Base-by-base conservation (phyloP, 768 basidiomycete genomes). In the Mrakia hoshinonis region DNA sequence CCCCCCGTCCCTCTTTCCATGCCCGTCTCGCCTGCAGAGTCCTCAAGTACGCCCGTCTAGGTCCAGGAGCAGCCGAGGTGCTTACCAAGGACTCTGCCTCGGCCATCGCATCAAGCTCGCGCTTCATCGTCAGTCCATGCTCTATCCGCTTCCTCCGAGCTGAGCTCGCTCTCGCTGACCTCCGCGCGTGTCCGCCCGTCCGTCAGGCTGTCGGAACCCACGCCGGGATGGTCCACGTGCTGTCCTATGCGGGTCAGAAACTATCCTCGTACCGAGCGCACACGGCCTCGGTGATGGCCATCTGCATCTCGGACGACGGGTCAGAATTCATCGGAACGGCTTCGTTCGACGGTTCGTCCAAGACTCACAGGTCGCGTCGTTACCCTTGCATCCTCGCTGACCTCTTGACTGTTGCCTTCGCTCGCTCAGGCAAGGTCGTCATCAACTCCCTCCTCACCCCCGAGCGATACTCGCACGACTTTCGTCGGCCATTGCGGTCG, bases 241-340 rank as follows among this genome's bases (percentile, higher is more conserved):
- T 96, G 18, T 88, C 88, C 77, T 83, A 90, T 49, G 80, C 85
- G 34, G 95, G 94, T 4, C 85, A 86, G 68, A 86, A 89, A 54
- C 84, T 93, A 80, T 94, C 92, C 79, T 90, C 91, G 1, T 96
- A 87, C 80, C 88, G 92, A 76, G 91, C 90, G 1, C 96, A 99
- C 77, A 82, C 86, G 43, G 94, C 94, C 0, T 91, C 91, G 13
- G 83, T 98, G 68, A 85, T 87, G 70, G 92, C 92, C 77, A 87
- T 98, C 47, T 85, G 84, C 62, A 83, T 98, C 76, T 66, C 63
- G 4, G 94, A 97, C 77, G 81, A 83, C 67, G 89, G 89, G 0
- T 87, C 86, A 39, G 92, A 96, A 70, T 97, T 92, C 76, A 85
- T 98, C 9, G 92, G 88, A 1, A 93, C 92, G 9, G 89, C 94